A percentile compares a stretch with the other conserved stretches of the same genome.
Conservation (phyloP, 2,329 filamentous ascomycete genomes). For the Colletotrichum sp. region DNA sequence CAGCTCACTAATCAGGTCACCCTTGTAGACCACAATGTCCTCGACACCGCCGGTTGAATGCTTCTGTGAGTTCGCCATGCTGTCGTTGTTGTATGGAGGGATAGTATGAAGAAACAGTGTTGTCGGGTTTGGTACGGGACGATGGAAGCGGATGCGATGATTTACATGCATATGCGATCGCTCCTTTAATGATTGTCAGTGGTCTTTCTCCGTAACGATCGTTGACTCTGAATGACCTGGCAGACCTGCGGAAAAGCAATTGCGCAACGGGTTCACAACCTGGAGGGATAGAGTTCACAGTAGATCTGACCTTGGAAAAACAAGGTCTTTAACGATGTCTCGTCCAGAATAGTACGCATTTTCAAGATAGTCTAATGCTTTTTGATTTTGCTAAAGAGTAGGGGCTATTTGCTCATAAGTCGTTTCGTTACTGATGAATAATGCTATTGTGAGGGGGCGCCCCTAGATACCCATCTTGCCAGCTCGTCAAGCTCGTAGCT, state of each 20-base stretch:
- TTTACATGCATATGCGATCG: not conserved
- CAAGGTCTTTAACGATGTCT: not conserved
- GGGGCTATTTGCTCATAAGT: not conserved
- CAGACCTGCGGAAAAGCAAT: not conserved
- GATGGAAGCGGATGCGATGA: not conserved
- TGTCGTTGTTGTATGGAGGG: not conserved
- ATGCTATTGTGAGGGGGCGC: not conserved
- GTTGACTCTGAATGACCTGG: not conserved
- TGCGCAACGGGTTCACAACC: not conserved
- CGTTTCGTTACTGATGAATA: not conserved
- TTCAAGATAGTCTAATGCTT: not conserved
- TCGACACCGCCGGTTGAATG: not conserved
- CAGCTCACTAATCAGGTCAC: not conserved
- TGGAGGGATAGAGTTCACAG: not conserved
- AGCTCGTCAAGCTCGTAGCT: slow-evolving; percentile 13
- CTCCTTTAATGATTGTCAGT: not conserved
- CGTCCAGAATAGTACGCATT: fast-evolving
- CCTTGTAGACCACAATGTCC: not conserved
- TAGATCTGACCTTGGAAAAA: not conserved
- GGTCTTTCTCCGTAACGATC: not conserved
- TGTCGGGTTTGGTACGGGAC: not conserved
- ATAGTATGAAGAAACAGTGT: not conserved
- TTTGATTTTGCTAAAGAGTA: not conserved
- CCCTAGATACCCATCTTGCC: slow-evolving; percentile 6
- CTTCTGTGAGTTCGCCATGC: not conserved